Percentiles rank a stretch among this genome's conserved stretches.
Evolutionary conservation across 768 basidiomycete species (phyloP).

Genomic region (Russula olivacea): DNA sequence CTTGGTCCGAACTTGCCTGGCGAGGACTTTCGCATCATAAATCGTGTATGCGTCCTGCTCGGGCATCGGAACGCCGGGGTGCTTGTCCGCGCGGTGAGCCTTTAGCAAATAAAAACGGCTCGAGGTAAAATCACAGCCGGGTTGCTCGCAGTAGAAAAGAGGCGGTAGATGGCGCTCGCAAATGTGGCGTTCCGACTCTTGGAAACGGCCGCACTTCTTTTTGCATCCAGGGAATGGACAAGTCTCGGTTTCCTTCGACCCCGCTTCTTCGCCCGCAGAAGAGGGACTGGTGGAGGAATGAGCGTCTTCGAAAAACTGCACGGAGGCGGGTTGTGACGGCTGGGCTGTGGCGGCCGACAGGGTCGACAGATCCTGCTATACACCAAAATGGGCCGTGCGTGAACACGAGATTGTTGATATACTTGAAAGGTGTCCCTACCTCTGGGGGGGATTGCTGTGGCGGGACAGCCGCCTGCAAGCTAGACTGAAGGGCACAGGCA

Average conservation of each 20-base stretch:
- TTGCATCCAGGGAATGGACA: conserved; percentile 1
- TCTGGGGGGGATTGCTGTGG: not conserved
- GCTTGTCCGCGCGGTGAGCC: not conserved
- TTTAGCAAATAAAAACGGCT: not conserved
- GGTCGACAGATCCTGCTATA: not conserved
- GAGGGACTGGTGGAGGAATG: not conserved
- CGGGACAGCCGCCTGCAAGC: not conserved
- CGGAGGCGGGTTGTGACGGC: not conserved
- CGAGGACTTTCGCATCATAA: not conserved
- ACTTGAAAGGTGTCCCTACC: not conserved
- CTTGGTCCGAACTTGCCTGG: not conserved
- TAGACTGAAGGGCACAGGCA: not conserved
- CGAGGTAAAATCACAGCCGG: not conserved
- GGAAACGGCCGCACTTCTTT: not conserved
- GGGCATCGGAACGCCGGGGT: not conserved
- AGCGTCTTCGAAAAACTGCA: not conserved
- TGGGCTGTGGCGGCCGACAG: not conserved
- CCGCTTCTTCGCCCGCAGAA: not conserved
- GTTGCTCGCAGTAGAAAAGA: not conserved
- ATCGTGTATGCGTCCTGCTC: not conserved
- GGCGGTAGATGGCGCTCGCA: not conserved
- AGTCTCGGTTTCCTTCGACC: not conserved
- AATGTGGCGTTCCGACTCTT: conserved; percentile 7
- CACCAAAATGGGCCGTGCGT: not conserved
- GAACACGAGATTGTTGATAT: not conserved